phyloP scores from a whole-genome alignment of 108 stramenopile species.

The Cyclotella choctawhatcheeana region DNA sequence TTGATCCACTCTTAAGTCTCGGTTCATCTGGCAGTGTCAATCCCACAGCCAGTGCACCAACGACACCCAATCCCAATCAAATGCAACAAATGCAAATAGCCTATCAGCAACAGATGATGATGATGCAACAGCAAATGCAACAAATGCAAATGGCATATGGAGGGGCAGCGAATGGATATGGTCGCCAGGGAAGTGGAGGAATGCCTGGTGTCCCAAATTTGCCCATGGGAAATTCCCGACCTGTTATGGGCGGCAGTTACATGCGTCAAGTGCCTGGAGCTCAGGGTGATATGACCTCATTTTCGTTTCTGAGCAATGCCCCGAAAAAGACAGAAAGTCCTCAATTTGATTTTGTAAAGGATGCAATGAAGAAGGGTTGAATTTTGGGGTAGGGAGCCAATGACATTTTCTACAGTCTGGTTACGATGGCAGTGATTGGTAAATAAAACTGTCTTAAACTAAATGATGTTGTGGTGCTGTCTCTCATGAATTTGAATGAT shows the following conservation, averaged over 20 bases:
- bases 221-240: conserved; percentile 11
- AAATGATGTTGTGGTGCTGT: no score
- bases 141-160: conserved; percentile 82
- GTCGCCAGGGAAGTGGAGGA: conserved; percentile 42
- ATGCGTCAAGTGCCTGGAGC: conserved; percentile 60
- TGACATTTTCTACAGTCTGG: no score
- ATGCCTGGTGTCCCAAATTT: conserved; percentile 8
- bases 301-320: conserved; percentile 65
- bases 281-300: conserved; percentile 49
- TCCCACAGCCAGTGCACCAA: conserved; percentile 19
- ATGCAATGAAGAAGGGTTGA: conserved; percentile 77
- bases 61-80: conserved; percentile 38
- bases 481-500: no score
- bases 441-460: no score
- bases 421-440: no score
- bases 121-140: conserved; percentile 81
- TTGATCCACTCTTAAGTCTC: conserved; percentile 70
- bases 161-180: conserved; percentile 25
- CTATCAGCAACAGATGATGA: conserved; percentile 82
- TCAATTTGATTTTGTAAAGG: conserved; percentile 88
- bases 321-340: conserved; percentile 67
- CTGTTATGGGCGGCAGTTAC: conserved; percentile 56
- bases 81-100: conserved; percentile 77
- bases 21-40: conserved; percentile 20
- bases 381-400: neutral